Percentiles rank a stretch among this genome's conserved stretches.
phyloP scores from a whole-genome alignment of 768 basidiomycete genomes.

The Fistulinella prunicolor region DNA sequence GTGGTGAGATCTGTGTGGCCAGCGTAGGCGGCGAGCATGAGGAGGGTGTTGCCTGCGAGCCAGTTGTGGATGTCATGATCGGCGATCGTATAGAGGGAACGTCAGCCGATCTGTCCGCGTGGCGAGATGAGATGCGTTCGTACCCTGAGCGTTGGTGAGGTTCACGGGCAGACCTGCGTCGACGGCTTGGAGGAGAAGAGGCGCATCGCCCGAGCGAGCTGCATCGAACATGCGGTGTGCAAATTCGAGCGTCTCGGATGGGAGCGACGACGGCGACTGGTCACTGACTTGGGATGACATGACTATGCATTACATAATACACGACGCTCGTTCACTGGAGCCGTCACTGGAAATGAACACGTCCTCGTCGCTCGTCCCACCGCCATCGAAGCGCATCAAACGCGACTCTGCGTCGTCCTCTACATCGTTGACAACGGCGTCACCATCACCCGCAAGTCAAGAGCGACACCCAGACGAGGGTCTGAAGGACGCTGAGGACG shows the following conservation, averaged over 20 bases:
- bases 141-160: slow-evolving; percentile 70
- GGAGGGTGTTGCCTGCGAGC: slow-evolving; percentile 65
- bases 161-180: slow-evolving; percentile 70
- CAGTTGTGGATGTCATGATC: too few species aligned
- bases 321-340: too few species aligned
- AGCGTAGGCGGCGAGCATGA: slow-evolving; percentile 76
- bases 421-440: slow-evolving; percentile 12
- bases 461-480: too few species aligned
- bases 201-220: slow-evolving; percentile 56
- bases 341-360: too few species aligned
- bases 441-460: too few species aligned
- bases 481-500: too few species aligned
- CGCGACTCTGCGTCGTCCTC: slow-evolving; percentile 24
- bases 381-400: slow-evolving; percentile 39
- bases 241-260: slow-evolving; percentile 41
- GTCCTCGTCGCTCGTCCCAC: neutral
- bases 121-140: too few species aligned
- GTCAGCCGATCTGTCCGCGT: too few species aligned
- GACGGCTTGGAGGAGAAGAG: slow-evolving; percentile 55
- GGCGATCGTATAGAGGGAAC: too few species aligned
- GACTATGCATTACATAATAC: too few species aligned
- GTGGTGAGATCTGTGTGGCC: slow-evolving; percentile 56
- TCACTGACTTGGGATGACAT: neutral
- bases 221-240: slow-evolving; percentile 76
- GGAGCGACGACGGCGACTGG: slow-evolving; percentile 16